Percentiles rank a stretch among this genome's conserved stretches.
Conservation (phyloP, 805 yeast species). For the Yarrowia sp. region DNA sequence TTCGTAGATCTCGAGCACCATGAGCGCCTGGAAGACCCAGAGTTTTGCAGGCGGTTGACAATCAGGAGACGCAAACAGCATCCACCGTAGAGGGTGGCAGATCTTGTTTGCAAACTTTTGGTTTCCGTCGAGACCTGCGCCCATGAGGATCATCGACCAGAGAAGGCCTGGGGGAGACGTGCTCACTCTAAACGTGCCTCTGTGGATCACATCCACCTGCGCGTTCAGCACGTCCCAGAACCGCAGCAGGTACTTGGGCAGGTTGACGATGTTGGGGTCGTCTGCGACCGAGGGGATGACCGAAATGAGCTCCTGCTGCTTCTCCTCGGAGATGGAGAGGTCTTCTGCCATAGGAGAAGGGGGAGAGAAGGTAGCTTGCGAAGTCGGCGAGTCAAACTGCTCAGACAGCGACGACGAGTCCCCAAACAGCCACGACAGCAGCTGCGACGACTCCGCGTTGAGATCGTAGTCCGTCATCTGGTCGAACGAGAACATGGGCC, state of each 20-base stretch:
- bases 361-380: slow-evolving; percentile 42
- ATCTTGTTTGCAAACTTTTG: slow-evolving; percentile 46
- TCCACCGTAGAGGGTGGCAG: slow-evolving; percentile 62
- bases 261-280: slow-evolving; percentile 22
- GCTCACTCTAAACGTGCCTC: slow-evolving; percentile 54
- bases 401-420: slow-evolving; percentile 38
- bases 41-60: slow-evolving; percentile 74
- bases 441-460: slow-evolving; percentile 32
- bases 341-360: slow-evolving; percentile 41
- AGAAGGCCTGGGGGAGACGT: slow-evolving; percentile 50
- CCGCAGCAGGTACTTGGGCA: slow-evolving; percentile 35
- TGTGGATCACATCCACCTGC: slow-evolving; percentile 57
- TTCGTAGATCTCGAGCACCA: slow-evolving; percentile 75
- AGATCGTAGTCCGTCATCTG: slow-evolving; percentile 2
- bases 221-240: slow-evolving; percentile 64
- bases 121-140: slow-evolving; percentile 46
- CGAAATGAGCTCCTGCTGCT: slow-evolving; percentile 33
- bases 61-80: slow-evolving; percentile 65
- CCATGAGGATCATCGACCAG: slow-evolving; percentile 55
- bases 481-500: slow-evolving; percentile 4
- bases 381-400: slow-evolving; percentile 42
- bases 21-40: slow-evolving; percentile 73
- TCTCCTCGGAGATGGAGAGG: slow-evolving; percentile 39
- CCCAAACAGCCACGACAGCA: slow-evolving; percentile 41
- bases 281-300: slow-evolving; percentile 35